Conservation (phyloP, 805 yeast species). For the Wickerhamomyces chambardii region DNA sequence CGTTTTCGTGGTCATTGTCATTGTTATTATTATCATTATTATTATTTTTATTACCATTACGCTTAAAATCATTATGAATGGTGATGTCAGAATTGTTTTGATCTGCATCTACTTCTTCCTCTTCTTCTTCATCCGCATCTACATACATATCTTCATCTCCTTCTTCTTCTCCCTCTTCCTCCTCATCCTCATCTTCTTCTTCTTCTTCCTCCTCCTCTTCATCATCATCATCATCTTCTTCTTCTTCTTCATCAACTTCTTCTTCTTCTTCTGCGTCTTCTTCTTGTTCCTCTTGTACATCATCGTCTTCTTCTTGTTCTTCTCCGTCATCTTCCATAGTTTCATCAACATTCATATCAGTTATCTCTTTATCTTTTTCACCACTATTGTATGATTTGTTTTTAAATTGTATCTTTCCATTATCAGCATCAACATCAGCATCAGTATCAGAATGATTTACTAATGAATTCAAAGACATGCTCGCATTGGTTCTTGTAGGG, state of each 20-base stretch:
- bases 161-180: slow-evolving; percentile 1
- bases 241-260: not conserved
- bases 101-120: not conserved
- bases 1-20: too few relatives aligned
- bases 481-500: too few relatives aligned
- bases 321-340: too few relatives aligned
- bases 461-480: too few relatives aligned
- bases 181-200: not conserved
- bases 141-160: not conserved
- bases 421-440: too few relatives aligned
- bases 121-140: not conserved
- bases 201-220: not conserved
- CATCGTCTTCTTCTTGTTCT: too few relatives aligned
- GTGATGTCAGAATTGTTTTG: not conserved
- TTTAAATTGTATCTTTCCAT: too few relatives aligned
- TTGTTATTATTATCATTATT: not conserved
- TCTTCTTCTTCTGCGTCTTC: not conserved
- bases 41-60: not conserved
- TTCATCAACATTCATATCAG: too few relatives aligned
- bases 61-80: not conserved
- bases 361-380: too few relatives aligned
- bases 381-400: too few relatives aligned
- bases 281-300: too few relatives aligned
- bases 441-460: too few relatives aligned
- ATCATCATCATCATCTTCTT: not conserved